Percentiles rank a stretch among this genome's conserved stretches.
These are phyloP conservation scores for Daedaleopsis sinensis DNA, from an alignment of 768 basidiomycete genomes.

Conservation along the genomic window DNA sequence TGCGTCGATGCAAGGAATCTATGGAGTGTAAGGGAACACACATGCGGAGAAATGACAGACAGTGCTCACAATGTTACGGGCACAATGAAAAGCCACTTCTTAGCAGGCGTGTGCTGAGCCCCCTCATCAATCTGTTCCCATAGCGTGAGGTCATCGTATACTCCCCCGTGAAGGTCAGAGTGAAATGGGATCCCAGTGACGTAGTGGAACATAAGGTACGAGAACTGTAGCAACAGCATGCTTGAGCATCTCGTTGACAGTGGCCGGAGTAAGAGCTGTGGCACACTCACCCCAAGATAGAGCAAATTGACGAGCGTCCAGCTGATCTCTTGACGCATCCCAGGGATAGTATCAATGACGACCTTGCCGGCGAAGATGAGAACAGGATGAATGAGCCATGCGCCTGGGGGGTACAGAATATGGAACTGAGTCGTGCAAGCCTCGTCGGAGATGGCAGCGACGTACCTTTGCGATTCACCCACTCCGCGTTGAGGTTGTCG, in stretches of 20 bases:
- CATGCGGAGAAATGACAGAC: slow-evolving; percentile 1
- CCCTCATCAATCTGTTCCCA: slow-evolving; percentile 99
- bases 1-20: slow-evolving; percentile 98
- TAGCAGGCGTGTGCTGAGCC: slow-evolving; percentile 97
- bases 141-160: slow-evolving; percentile 95
- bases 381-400: slow-evolving; percentile 97
- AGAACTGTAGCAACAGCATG: slow-evolving; percentile 55
- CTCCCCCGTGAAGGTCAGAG: slow-evolving; percentile 83
- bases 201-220: slow-evolving; percentile 98
- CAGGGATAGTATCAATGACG: slow-evolving; percentile 90
- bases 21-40: background rate
- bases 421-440: background rate
- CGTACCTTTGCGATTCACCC: slow-evolving; percentile 92
- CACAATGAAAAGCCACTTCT: slow-evolving; percentile 92
- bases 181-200: slow-evolving; percentile 97
- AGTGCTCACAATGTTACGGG: slow-evolving; percentile 83
- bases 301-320: slow-evolving; percentile 94
- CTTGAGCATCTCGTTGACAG: background rate
- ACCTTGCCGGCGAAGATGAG: slow-evolving; percentile 91
- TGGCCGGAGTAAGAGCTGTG: background rate
- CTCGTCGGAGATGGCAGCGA: background rate
- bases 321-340: slow-evolving; percentile 90
- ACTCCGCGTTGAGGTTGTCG: slow-evolving; percentile 85
- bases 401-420: slow-evolving; percentile 54
- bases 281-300: slow-evolving; percentile 82